A percentile compares a stretch with the other conserved stretches of the same genome.
Evolutionary conservation across 2,329 filamentous ascomycete species (phyloP).

Genomic region (Fusarium citri): DNA sequence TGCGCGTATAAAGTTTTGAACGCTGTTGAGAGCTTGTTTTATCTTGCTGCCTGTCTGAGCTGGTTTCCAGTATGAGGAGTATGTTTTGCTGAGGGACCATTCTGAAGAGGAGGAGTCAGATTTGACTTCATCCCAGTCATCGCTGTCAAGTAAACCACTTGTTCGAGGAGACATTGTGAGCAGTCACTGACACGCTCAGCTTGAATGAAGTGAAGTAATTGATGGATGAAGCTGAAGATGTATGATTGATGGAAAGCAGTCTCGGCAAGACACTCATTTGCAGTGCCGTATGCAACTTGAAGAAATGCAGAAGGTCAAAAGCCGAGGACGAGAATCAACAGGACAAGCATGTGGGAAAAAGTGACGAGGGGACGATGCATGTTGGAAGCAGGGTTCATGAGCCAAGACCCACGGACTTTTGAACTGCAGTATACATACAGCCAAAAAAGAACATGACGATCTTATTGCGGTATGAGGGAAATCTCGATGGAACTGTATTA

Average conservation of each 20-base stretch:
- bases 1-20: conserved; percentile 29
- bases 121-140: conserved; percentile 51
- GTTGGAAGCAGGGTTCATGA: conserved; percentile 1
- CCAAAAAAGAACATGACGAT: background rate
- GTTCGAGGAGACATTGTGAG: conserved; percentile 48
- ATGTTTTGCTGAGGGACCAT: conserved; percentile 33
- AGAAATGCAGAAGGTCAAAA: conserved; percentile 5
- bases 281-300: conserved; percentile 4
- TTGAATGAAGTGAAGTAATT: background rate
- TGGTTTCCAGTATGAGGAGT: conserved; percentile 46
- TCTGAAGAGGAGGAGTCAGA: conserved; percentile 34
- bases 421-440: conserved; percentile 11
- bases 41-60: conserved; percentile 28
- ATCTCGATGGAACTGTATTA: conserved; percentile 7
- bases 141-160: conserved; percentile 50
- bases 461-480: background rate
- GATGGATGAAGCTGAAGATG: conserved; percentile 8
- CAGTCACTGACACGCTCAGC: background rate
- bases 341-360: conserved; percentile 34
- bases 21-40: conserved; percentile 10
- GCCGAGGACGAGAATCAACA: conserved; percentile 22
- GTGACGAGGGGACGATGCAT: conserved; percentile 8
- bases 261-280: background rate
- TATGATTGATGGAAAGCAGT: conserved; percentile 10
- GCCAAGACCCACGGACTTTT: conserved; percentile 23